A percentile compares a stretch with the other conserved stretches of the same genome.
phyloP scores from a whole-genome alignment of 768 basidiomycete species.

The Calocera viscosa region DNA sequence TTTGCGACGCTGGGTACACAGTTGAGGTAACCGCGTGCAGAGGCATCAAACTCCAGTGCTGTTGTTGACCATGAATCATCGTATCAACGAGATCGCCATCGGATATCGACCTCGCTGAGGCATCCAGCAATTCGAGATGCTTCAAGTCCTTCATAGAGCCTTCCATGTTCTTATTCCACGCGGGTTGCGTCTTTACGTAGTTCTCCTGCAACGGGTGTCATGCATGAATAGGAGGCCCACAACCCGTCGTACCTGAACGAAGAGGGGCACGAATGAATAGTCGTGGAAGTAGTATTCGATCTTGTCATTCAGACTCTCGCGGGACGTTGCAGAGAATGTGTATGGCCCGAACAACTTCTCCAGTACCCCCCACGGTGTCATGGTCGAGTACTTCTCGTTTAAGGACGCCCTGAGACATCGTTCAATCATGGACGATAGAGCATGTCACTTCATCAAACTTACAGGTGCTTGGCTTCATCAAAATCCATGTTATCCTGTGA shows the following conservation, averaged over 20 bases:
- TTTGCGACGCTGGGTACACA: conserved; percentile 69
- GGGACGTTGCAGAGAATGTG: conserved; percentile 67
- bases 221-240: background rate
- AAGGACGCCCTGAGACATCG: conserved; percentile 47
- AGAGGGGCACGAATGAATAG: conserved; percentile 83
- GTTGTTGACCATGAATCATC: conserved; percentile 86
- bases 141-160: conserved; percentile 58
- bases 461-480: conserved; percentile 88
- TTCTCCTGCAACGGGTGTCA: conserved; percentile 55
- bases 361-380: conserved; percentile 89
- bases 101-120: conserved; percentile 83
- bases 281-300: conserved; percentile 97
- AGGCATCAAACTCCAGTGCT: conserved; percentile 94
- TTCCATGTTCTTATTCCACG: conserved; percentile 28
- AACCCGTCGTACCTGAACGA: conserved; percentile 61
- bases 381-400: conserved; percentile 85
- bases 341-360: conserved; percentile 83
- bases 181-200: conserved; percentile 75
- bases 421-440: background rate
- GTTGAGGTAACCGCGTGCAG: conserved; percentile 84
- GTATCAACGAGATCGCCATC: conserved; percentile 89
- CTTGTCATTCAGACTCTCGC: conserved; percentile 77
- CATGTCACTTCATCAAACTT: conserved; percentile 21
- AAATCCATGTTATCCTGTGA: conserved; percentile 70
- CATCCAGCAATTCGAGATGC: conserved; percentile 67